phyloP scores from a whole-genome alignment of 768 basidiomycete genomes.

The Royoungia palumana region DNA sequence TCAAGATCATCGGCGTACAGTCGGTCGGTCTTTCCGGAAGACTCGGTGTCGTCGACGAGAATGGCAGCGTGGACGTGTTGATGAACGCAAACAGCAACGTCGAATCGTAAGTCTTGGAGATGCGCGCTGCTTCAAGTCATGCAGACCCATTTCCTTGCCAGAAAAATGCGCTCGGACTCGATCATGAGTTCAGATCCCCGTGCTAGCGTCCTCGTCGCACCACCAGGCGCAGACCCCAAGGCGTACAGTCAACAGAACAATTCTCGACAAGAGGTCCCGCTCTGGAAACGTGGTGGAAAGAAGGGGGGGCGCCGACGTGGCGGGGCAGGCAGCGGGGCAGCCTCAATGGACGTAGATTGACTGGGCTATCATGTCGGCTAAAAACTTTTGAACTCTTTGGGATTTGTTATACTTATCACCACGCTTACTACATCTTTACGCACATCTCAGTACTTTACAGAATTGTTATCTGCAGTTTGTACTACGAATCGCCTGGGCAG shows the following conservation, averaged over 20 bases:
- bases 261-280: conserved; percentile 21
- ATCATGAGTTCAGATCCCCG: conserved; percentile 59
- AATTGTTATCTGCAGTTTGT: conserved; percentile 23
- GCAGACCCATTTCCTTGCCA: conserved; percentile 25
- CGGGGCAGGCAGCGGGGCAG: conserved; percentile 11
- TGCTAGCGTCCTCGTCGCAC: conserved; percentile 63
- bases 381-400: conserved; percentile 8
- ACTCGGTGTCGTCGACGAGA: conserved; percentile 46
- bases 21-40: conserved; percentile 56
- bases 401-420: conserved; percentile 14
- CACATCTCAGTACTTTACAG: conserved; percentile 27
- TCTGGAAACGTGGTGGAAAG: conserved; percentile 29
- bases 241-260: conserved; percentile 41
- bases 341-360: conserved; percentile 31
- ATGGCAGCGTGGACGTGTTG: conserved; percentile 47
- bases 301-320: conserved; percentile 24
- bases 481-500: too few relatives aligned
- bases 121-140: neutral
- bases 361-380: neutral
- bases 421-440: conserved; percentile 13
- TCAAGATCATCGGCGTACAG: conserved; percentile 57
- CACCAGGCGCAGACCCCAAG: conserved; percentile 59
- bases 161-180: conserved; percentile 85
- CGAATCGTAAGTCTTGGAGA: conserved; percentile 48
- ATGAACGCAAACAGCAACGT: conserved; percentile 46